Percentiles rank a stretch among this genome's conserved stretches.
Conservation (phyloP, 2,329 filamentous ascomycete genomes). For the Fusarium musae region DNA sequence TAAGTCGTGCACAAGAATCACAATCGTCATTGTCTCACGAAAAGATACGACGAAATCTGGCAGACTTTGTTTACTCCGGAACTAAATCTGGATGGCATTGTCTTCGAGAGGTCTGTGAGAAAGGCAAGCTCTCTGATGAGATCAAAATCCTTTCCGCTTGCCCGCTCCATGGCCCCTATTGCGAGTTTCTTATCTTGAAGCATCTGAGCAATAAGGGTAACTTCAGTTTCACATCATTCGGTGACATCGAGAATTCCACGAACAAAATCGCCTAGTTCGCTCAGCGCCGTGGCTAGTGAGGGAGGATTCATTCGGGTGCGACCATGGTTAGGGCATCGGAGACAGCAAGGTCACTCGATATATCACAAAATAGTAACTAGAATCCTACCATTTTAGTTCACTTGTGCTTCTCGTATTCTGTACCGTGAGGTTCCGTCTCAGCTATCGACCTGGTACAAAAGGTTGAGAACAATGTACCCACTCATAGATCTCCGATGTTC, state of each 20-base stretch:
- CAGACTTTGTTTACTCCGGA: not conserved
- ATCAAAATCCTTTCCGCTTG: rapidly evolving
- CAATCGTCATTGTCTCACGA: rapidly evolving
- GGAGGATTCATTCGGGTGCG: not conserved
- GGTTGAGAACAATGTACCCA: not conserved
- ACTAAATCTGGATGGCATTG: not conserved
- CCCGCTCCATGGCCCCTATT: not conserved
- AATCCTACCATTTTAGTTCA: not conserved
- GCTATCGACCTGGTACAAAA: too few species aligned
- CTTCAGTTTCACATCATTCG: not conserved
- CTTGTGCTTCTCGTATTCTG: not conserved
- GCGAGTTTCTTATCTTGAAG: not conserved
- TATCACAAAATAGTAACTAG: not conserved
- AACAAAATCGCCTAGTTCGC: not conserved
- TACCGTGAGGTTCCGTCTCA: rapidly evolving
- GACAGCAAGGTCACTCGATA: not conserved
- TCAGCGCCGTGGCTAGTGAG: not conserved
- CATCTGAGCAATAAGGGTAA: rapidly evolving
- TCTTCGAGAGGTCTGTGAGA: not conserved
- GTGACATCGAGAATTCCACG: rapidly evolving
- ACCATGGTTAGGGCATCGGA: not conserved
- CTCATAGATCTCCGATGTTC: rapidly evolving
- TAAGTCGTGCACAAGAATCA: rapidly evolving
- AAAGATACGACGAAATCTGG: not conserved
- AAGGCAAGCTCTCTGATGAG: not conserved